These are phyloP conservation scores for Umbelopsis isabellina DNA, from an alignment of 192 early-diverging fungal species.

Conservation along the genomic window DNA sequence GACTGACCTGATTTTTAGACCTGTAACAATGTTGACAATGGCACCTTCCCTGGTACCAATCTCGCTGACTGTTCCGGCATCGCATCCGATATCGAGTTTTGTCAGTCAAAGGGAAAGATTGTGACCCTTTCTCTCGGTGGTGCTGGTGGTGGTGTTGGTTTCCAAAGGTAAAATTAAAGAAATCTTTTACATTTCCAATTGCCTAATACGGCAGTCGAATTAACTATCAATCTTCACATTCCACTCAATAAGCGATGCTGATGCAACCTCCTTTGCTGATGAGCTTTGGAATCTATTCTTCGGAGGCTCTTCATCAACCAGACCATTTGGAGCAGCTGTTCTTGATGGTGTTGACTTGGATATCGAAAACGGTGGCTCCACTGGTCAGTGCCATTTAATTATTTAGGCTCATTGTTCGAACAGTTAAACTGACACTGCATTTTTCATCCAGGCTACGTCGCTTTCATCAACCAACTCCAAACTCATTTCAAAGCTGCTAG, in stretches of 20 bases:
- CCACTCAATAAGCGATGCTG: constrained; percentile 9
- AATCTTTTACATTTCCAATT: background rate
- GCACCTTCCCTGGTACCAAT: constrained; percentile 52
- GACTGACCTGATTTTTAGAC: constrained; percentile 18
- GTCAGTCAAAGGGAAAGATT: constrained; percentile 65
- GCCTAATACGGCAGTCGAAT: background rate
- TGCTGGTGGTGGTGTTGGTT: constrained; percentile 62
- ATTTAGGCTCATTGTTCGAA: no score
- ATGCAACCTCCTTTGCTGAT: constrained; percentile 56
- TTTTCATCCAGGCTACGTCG: constrained; percentile 48
- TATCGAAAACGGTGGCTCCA: constrained; percentile 60
- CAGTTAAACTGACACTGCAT: background rate
- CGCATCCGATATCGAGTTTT: constrained; percentile 63
- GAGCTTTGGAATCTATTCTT: constrained; percentile 63
- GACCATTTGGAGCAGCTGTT: constrained; percentile 64
- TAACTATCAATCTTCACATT: constrained; percentile 8
- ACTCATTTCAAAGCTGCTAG: constrained; percentile 45
- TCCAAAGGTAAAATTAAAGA: constrained; percentile 33
- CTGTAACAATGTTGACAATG: constrained; percentile 46
- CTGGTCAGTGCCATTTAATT: constrained; percentile 19
- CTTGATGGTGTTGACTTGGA: constrained; percentile 70
- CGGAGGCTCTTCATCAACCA: constrained; percentile 53
- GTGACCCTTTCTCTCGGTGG: constrained; percentile 71
- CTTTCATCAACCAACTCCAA: constrained; percentile 54
- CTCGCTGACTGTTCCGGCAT: constrained; percentile 62